Conservation (phyloP, 164 flowering plant species). For the Stephania cephalantha region DNA sequence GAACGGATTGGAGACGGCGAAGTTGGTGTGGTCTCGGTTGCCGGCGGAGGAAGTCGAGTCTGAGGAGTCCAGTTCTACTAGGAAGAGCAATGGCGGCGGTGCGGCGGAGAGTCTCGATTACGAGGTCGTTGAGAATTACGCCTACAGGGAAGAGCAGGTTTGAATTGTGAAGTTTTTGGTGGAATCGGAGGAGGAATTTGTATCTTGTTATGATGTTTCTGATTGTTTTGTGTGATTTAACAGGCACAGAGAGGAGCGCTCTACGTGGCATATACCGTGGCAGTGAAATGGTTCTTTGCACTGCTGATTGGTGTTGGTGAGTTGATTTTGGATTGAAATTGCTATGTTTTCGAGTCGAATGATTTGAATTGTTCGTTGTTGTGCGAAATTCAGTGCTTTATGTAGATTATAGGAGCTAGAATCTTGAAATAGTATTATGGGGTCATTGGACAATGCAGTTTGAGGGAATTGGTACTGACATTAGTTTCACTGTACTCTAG, state of each 20-base stretch:
- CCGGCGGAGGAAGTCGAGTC: slow-evolving; percentile 59
- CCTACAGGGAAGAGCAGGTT: slow-evolving; percentile 92
- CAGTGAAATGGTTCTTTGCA: slow-evolving; percentile 80
- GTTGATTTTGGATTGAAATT: neutral
- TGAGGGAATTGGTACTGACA: too few relatives aligned
- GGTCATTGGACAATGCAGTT: too few relatives aligned
- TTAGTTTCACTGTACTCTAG: too few relatives aligned
- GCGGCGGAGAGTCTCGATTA: slow-evolving; percentile 89
- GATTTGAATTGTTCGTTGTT: neutral
- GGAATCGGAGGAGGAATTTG: neutral
- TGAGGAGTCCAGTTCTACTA: slow-evolving; percentile 32
- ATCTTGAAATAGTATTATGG: too few relatives aligned
- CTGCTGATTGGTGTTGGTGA: slow-evolving; percentile 84
- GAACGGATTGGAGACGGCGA: slow-evolving; percentile 81
- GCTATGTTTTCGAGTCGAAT: neutral
- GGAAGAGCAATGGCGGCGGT: slow-evolving; percentile 26
- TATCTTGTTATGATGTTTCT: neutral
- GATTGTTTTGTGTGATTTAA: slow-evolving; percentile 3
- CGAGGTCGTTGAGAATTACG: slow-evolving; percentile 86
- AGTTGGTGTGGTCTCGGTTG: slow-evolving; percentile 70
- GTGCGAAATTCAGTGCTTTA: neutral
- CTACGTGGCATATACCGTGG: slow-evolving; percentile 52
- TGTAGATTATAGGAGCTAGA: too few relatives aligned
- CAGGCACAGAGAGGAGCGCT: slow-evolving; percentile 78
- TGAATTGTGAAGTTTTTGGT: neutral